Base-by-base conservation (phyloP, 805 yeast genomes). In the Metschnikowia borealis region DNA sequence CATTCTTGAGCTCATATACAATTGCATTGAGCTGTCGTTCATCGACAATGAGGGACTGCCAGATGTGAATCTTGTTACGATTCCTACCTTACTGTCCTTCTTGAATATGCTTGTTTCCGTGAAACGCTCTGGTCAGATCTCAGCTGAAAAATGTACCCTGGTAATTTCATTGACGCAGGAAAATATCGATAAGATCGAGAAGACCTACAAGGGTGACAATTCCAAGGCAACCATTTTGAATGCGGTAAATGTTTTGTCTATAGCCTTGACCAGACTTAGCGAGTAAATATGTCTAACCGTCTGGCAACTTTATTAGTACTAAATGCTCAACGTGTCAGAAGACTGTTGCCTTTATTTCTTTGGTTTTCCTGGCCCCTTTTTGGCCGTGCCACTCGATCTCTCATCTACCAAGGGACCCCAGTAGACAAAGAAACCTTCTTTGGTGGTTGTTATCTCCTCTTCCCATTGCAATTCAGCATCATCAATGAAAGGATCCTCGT, bases 401-500 rank as follows among this genome's bases (percentile, higher is more conserved):
- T 73, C 78, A 47, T 85, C 91, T 29, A 85, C 82, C 52, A 92
- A 71, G 2, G 96, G 95, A 0, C 99, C 99, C 73, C 90, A 88
- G 67, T 84, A 94, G 0, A 94, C 97, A 58, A 92, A 94, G 64
- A 91, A 94, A 1, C 98, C 99, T 62, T 94, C 98, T 56, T 87
- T 87, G 0, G 97, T 90, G 1, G 92, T 83, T 2, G 92, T 91
- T 7, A 96, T 83, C 61, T 87, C 95, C 65, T 91, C 97, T 68
- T 94, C 99, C 87, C 94, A 87, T 50, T 82, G 79, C 58, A 90
- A 72, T 68, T 94, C 99, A 14, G 89, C 80, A 68, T 94, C 99
- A 69, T 94, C 99, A 51, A 94, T 94, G 62, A 94, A 94, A 2
- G 98, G 99, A 67, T 94, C 99, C 53, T 87, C 84, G 44, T 81